Evolutionary conservation across 306 rosid genomes (phyloP).

Genomic region (Acacia melanoxylon): DNA sequence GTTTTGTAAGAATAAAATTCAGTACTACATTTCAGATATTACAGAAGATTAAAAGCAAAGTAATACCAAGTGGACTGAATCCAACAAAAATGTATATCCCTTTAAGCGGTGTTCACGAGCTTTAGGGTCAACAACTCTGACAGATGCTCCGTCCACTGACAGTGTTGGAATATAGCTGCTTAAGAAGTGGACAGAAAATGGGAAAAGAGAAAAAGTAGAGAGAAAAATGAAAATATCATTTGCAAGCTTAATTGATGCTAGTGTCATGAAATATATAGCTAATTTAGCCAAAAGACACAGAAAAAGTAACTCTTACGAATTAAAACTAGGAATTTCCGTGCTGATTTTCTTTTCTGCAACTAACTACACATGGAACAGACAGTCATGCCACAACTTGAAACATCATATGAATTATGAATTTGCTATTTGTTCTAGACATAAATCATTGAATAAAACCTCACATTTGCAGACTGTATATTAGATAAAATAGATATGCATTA

Average conservation of each 20-base stretch:
- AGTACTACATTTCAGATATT: conserved; percentile 8
- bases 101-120: conserved; percentile 74
- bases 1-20: neutral
- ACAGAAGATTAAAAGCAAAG: conserved; percentile 24
- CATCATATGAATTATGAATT: neutral
- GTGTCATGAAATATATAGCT: conserved; percentile 26
- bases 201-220: neutral
- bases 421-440: conserved; percentile 15
- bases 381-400: conserved; percentile 36
- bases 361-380: conserved; percentile 46
- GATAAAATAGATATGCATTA: conserved; percentile 26
- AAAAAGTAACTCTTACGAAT: conserved; percentile 60
- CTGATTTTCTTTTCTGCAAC: conserved; percentile 63
- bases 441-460: conserved; percentile 9
- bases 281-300: conserved; percentile 21
- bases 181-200: neutral
- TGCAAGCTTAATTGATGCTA: conserved; percentile 29
- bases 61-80: conserved; percentile 54
- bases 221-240: conserved; percentile 16
- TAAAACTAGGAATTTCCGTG: conserved; percentile 65
- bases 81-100: conserved; percentile 77
- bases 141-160: conserved; percentile 61
- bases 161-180: conserved; percentile 71
- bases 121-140: conserved; percentile 68
- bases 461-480: conserved; percentile 13